These are phyloP conservation scores for Neopestalotiopsis sp. DNA, from an alignment of 2,329 filamentous ascomycete genomes.

Conservation along the genomic window DNA sequence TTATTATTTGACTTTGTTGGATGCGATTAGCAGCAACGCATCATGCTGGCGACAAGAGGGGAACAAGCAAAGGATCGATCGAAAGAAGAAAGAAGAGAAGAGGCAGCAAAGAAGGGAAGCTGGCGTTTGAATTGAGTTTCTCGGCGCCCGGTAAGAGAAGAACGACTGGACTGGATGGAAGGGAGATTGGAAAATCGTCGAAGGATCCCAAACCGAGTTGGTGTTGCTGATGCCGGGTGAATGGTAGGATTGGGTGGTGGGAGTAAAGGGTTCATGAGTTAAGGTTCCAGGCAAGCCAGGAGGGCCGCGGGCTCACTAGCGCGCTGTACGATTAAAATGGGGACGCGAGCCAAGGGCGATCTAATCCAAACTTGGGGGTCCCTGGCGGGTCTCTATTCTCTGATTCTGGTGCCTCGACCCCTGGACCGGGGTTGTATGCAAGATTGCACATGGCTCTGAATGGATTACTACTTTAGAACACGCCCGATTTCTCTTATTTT, in stretches of 20 bases:
- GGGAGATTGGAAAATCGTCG: not conserved
- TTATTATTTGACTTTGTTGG: not conserved
- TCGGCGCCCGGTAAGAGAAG: not conserved
- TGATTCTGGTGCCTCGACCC: slow-evolving; percentile 11
- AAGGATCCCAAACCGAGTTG: not conserved
- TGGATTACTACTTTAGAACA: not conserved
- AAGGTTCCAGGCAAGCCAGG: slow-evolving; percentile 2
- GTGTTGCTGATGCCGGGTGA: not conserved
- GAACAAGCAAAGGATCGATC: not conserved
- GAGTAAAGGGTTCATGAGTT: slow-evolving; percentile 8
- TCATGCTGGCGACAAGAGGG: not conserved
- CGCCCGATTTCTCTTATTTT: not conserved
- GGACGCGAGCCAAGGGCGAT: not conserved
- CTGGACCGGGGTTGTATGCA: slow-evolving; percentile 16
- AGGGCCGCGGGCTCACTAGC: not conserved
- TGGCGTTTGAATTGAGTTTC: not conserved
- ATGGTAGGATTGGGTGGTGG: not conserved
- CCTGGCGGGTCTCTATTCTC: slow-evolving; percentile 1
- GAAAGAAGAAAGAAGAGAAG: not conserved
- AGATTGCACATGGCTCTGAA: slow-evolving; percentile 13
- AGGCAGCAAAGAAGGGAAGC: not conserved
- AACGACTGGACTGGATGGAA: not conserved
- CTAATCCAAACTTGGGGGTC: slow-evolving; percentile 6
- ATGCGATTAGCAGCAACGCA: not conserved
- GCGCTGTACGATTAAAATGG: slow-evolving; percentile 5